phyloP scores from a whole-genome alignment of 2,329 filamentous ascomycete genomes.

The Phialocephala subalpina region DNA sequence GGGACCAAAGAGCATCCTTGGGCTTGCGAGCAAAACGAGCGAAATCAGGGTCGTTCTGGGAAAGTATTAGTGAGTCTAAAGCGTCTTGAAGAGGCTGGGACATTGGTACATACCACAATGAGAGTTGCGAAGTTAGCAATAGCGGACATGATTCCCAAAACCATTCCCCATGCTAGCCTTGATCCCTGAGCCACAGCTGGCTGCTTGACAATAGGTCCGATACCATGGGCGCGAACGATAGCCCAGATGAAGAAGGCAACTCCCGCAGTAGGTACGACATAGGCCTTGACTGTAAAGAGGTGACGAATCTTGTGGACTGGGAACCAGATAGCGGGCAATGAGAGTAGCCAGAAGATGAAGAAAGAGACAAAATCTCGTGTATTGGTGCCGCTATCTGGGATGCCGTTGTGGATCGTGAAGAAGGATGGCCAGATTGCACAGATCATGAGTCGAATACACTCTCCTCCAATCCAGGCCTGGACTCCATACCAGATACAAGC shows the following conservation, averaged over 20 bases:
- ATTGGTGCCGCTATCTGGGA: constrained; percentile 73
- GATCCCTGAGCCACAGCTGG: constrained; percentile 69
- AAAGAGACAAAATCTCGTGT: constrained; percentile 83
- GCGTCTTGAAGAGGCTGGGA: background rate
- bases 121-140: constrained; percentile 92
- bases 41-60: constrained; percentile 77
- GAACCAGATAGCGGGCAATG: constrained; percentile 86
- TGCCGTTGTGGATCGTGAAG: constrained; percentile 70
- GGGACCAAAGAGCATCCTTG: constrained; percentile 79
- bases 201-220: constrained; percentile 83
- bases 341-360: constrained; percentile 85
- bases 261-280: constrained; percentile 83
- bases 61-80: constrained; percentile 46
- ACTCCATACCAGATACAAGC: constrained; percentile 86
- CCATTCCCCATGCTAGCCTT: constrained; percentile 79
- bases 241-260: constrained; percentile 90
- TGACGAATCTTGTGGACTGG: constrained; percentile 89
- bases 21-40: constrained; percentile 82
- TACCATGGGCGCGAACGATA: constrained; percentile 79
- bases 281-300: constrained; percentile 89
- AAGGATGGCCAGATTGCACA: constrained; percentile 77
- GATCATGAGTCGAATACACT: constrained; percentile 91
- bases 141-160: constrained; percentile 86
- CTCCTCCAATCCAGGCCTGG: constrained; percentile 83
- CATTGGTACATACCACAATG: constrained; percentile 62